These are phyloP conservation scores for Aphanomyces astaci DNA, from an alignment of 352 stramenopile genomes.

Conservation along the genomic window DNA sequence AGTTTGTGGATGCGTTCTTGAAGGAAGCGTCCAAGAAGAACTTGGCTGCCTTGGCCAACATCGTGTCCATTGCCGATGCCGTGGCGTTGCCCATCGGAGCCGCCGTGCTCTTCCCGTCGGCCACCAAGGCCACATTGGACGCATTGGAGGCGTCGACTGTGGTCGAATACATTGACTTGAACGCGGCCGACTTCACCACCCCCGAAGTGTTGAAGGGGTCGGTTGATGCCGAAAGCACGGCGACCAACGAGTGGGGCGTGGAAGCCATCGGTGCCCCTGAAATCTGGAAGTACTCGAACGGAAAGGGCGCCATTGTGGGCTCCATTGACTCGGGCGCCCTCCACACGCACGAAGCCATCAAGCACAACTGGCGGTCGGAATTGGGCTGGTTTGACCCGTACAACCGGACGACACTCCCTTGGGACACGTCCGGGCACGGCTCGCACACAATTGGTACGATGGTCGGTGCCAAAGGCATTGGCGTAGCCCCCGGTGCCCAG, in stretches of 20 bases:
- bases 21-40: not conserved
- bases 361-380: slow-evolving; percentile 29
- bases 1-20: not conserved
- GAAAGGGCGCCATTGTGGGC: slow-evolving; percentile 35
- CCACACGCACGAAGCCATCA: slow-evolving; percentile 31
- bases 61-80: not conserved
- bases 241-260: slow-evolving; percentile 33
- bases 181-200: not conserved
- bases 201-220: not conserved
- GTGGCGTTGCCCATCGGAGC: not conserved
- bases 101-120: not conserved
- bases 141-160: not conserved
- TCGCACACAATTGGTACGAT: slow-evolving; percentile 50
- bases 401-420: slow-evolving; percentile 30
- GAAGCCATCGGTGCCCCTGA: slow-evolving; percentile 37
- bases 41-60: not conserved
- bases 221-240: not conserved
- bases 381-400: slow-evolving; percentile 44
- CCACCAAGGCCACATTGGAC: slow-evolving; percentile 1
- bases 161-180: not conserved
- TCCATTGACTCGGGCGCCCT: slow-evolving; percentile 43
- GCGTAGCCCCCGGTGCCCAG: slow-evolving; percentile 36
- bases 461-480: slow-evolving; percentile 31
- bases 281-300: slow-evolving; percentile 35
- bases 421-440: slow-evolving; percentile 39